Conservation (phyloP, 164 flowering plant genomes). For the Taxillus chinensis region DNA sequence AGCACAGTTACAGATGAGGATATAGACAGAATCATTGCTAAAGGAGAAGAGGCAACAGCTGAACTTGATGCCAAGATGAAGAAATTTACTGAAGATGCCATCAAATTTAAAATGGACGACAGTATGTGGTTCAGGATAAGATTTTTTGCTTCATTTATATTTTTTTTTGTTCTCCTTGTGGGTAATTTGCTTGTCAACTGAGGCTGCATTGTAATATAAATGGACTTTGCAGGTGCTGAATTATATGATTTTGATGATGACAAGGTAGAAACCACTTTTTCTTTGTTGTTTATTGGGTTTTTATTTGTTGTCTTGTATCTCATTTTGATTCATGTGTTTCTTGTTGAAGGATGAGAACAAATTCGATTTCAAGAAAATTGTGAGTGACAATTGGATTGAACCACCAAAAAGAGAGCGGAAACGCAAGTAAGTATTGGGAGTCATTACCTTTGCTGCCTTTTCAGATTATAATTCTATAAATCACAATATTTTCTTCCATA, state of each 20-base stretch:
- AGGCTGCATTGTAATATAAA: slow-evolving; percentile 6
- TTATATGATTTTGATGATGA: slow-evolving; percentile 91
- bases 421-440: slow-evolving; percentile 59
- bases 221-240: slow-evolving; percentile 69
- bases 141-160: background rate
- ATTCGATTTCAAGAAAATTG: slow-evolving; percentile 91
- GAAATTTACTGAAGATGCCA: slow-evolving; percentile 98
- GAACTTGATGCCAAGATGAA: slow-evolving; percentile 99
- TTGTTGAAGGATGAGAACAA: slow-evolving; percentile 72
- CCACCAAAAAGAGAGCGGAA: slow-evolving; percentile 94
- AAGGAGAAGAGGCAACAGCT: slow-evolving; percentile 99
- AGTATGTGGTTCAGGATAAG: slow-evolving; percentile 38
- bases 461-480: background rate
- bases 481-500: background rate
- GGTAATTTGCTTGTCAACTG: background rate
- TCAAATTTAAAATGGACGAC: slow-evolving; percentile 98
- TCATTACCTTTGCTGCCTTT: background rate
- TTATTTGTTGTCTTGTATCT: background rate
- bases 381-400: slow-evolving; percentile 92
- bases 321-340: slow-evolving; percentile 2
- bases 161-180: background rate
- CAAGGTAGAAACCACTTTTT: slow-evolving; percentile 36
- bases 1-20: slow-evolving; percentile 99
- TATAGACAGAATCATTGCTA: slow-evolving; percentile 95
- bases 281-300: background rate